Base-by-base conservation (phyloP, 768 basidiomycete genomes). In the Tulasnella sp. region DNA sequence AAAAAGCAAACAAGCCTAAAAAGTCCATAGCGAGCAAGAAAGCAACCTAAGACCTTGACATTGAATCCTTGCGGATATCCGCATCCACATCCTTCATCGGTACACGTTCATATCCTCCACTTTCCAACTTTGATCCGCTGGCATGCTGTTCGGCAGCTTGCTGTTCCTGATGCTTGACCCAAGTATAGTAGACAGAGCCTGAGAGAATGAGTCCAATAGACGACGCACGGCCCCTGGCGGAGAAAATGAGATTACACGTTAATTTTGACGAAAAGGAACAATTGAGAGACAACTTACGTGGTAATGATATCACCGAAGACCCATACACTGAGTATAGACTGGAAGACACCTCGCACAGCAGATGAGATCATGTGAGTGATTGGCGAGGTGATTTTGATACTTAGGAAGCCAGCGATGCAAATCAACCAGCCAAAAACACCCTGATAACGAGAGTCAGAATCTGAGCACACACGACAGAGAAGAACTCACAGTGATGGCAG, bases 311-410 rank as follows among this genome's bases (percentile, higher is more conserved):
- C 92, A 24, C 69, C 62, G 67, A 95, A 95, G 16, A 88, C 56
- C 77, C 75, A 83, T 64, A 83, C 72, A 20, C 80, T 87, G 12
- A 95, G 70, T 39, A 92, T 62, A 4, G 89, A 87, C n/a, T 83
- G 87, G 1, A 89, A 79, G 24, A 96, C 92, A 15, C 93, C 91
- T 48, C 92, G 83, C 3, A 93, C 88, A 16, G 93, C 92, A 9
- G 90, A 90, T 3, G 89, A 92, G 24, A 95, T 70, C 92, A 96
- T 98, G 65, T 98, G 92, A 2, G 92, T 92, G 63, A 96, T 90
- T 12, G 92, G 92, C 1, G 90, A 93, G 6, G 92, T 98, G 55
- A 96, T 85, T 65, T 98, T 92, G 72, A 98, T 95, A 22, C 87
- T 91, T 27, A 98, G 72, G 55, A 92, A 69, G 56, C 86, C 88